Evolutionary conservation across 1,139 yeast species (phyloP).

Genomic region (Kodamaea derodonti): DNA sequence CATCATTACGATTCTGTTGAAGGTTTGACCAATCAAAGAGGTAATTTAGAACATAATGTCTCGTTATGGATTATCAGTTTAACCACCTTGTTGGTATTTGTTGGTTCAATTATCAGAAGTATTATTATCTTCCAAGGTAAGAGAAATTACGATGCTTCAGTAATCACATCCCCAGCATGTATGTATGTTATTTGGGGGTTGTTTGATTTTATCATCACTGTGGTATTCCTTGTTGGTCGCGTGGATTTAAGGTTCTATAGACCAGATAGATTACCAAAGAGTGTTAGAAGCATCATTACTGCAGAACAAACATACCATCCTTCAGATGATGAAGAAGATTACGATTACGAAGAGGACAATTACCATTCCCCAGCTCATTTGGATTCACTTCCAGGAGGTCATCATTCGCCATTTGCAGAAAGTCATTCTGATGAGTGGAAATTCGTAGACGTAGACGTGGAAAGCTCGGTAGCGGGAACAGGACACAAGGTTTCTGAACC

Average conservation of each 20-base stretch:
- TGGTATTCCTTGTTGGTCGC: constrained; percentile 56
- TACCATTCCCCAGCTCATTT: constrained; percentile 1
- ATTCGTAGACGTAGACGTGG: constrained; percentile 13
- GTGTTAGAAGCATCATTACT: constrained; percentile 38
- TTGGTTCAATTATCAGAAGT: constrained; percentile 57
- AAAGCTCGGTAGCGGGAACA: constrained; percentile 1
- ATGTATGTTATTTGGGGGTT: constrained; percentile 69
- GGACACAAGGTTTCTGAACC: constrained; percentile 4
- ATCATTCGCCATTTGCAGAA: constrained; percentile 6
- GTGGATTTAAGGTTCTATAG: constrained; percentile 76
- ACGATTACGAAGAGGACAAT: constrained; percentile 6
- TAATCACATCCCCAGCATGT: constrained; percentile 38
- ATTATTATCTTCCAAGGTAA: constrained; percentile 47
- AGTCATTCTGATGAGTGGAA: constrained; percentile 11
- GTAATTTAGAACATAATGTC: constrained; percentile 46
- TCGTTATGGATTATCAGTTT: constrained; percentile 45
- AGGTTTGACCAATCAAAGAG: constrained; percentile 43
- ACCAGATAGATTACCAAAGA: constrained; percentile 54
- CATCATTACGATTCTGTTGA: constrained; percentile 42
- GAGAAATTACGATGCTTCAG: constrained; percentile 6
- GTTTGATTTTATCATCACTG: constrained; percentile 54
- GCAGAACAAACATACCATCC: constrained; percentile 37
- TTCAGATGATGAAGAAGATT: constrained; percentile 22
- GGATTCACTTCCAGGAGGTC: not conserved
- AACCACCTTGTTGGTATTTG: constrained; percentile 51